Conservation (phyloP, 176 grass and related monocot species). For the Oryza glumipatula region DNA sequence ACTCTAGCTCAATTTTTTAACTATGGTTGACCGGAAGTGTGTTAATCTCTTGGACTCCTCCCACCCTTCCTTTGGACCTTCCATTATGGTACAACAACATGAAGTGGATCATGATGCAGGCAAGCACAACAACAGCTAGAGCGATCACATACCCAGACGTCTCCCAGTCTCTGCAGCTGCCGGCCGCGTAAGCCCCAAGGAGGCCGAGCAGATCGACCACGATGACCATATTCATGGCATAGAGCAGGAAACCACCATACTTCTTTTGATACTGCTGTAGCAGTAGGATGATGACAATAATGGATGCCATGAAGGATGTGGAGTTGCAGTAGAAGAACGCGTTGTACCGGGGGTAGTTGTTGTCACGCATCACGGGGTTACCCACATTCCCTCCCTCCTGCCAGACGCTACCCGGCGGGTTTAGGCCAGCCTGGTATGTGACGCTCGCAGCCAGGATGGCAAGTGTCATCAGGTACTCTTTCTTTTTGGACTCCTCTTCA, state of each 20-base stretch:
- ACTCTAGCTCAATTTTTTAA: too few species aligned
- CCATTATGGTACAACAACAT: not conserved
- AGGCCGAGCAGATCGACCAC: conserved; percentile 40
- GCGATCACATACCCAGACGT: not conserved
- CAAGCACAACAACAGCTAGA: not conserved
- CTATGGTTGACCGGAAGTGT: too few species aligned
- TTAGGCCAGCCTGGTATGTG: conserved; percentile 36
- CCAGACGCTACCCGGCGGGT: not conserved
- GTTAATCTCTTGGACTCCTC: too few species aligned
- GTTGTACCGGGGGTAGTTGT: too few species aligned
- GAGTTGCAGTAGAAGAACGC: conserved; percentile 40
- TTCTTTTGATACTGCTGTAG: not conserved
- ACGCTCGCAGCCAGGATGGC: not conserved
- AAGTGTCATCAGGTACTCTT: too few species aligned
- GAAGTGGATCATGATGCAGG: not conserved
- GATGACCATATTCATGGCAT: conserved; percentile 17
- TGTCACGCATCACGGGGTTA: conserved; percentile 11
- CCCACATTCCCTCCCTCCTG: not conserved
- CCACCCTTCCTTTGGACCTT: too few species aligned
- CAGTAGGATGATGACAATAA: not conserved
- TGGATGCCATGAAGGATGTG: conserved; percentile 15
- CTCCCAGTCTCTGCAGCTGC: conserved; percentile 30
- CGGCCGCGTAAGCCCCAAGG: conserved; percentile 20
- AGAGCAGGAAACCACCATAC: not conserved
- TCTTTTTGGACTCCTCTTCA: too few species aligned